Base-by-base conservation (phyloP, 2,329 filamentous ascomycete genomes). In the Cladosporium cucumerinum region DNA sequence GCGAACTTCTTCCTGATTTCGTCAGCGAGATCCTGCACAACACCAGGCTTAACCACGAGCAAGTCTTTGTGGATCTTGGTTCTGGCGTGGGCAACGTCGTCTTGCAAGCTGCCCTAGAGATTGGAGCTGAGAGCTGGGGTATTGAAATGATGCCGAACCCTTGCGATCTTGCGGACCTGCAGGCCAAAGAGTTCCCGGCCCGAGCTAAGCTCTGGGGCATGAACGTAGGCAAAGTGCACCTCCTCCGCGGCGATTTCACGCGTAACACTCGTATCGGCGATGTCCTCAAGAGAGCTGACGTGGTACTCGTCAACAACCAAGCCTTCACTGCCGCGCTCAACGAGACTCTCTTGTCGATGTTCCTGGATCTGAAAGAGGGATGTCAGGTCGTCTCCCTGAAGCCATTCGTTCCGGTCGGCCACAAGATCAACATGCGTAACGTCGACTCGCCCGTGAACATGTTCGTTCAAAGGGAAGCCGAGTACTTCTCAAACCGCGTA, bases 221-320 rank as follows among this genome's bases (percentile, higher is more conserved):
- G 65, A 83, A 86, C 21, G 86, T 91, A 1, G 95, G 95, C 67
- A 83, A 86, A 66, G 91, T 95, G n/a, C 85, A 87, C 66, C 86
- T 99, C 7, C 86, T 94, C 67, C 83, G 88, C 51, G 95, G 92
- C 65, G 91, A 97, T 75, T 97, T 99, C 73, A 86, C 93, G 11
- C 86, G 88, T 69, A 90, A 90, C 70, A 76, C 84, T 18, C 82
- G 83, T 65, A 92, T 97, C 57, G 84, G 88, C 66, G 84, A 87
- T 26, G 88, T 89, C 8, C 83, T 99, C 58, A 89, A 90, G 76
- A 87, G 89, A 63, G 94, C 95, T 1, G 95, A 99, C 75, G 93
- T 98, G n/a, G 87, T 99, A 21, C 85, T 99, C 28, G 94, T 98
- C 72, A 99, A 99, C 82, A 99, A 99, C 79, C 93, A 98, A 78